Evolutionary conservation across 2,329 filamentous ascomycete genomes (phyloP), one percentile per base, ranked within the genome.

Genomic region (Fusarium temperatum): DNA sequence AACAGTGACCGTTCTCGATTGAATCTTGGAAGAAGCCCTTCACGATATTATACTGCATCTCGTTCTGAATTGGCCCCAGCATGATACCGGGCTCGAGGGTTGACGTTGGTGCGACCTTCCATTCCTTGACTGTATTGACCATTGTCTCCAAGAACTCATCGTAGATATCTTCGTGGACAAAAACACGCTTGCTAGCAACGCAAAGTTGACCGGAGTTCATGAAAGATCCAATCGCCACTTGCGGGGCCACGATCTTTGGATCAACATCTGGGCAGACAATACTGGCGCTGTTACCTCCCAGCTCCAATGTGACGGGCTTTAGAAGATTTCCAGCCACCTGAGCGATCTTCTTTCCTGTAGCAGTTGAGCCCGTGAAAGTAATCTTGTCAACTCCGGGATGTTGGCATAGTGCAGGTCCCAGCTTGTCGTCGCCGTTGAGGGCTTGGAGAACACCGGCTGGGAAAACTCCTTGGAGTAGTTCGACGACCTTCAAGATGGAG

Each of bases 351-450:
- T 90, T 91, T 14, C 90, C 90, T 1, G 88, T 90, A 0, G 84
- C 83, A 38, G 84, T 88, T 15, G 88, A 90, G 8, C 90, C 90
- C 0, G 90, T 92, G 80, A 92, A 92, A 68, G 84, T 86, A 79
- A 92, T 87, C 83, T 90, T 92, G 68, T 87, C 84, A 58, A 91
- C 85, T 28, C 84, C 87, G 0, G 88, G 87, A 75, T 92, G 89
- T 15, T 76, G 78, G 1, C 88, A 90, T 63, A 92, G 79, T 83
- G 84, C 84, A 5, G 87, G 88, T 8, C 90, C 90, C 11, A 92
- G 84, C 58, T 85, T 82, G 72, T 91, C 89, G 64, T 89, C 88
- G 15, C 90, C 90, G 57, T 87, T 87, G 14, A 92, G 80, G 3
- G 84, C 87, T 77, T 91, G 89, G 4, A 92, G 75, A 30, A 92